phyloP scores from a whole-genome alignment of 2,329 filamentous ascomycete genomes.

The Conoideocrella luteorostrata region DNA sequence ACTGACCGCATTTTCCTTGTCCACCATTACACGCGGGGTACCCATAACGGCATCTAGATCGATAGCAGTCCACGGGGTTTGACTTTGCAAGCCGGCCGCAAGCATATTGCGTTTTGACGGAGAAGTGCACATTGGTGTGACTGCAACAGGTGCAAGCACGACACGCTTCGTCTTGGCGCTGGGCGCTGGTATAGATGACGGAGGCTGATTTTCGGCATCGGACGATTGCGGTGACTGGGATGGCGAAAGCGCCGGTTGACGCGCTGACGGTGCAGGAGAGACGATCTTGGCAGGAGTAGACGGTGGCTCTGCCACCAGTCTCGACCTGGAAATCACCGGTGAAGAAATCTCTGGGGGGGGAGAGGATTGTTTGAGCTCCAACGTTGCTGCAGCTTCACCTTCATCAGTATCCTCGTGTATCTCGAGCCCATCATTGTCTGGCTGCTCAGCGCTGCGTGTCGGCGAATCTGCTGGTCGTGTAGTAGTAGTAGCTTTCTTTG shows the following conservation, averaged over 20 bases:
- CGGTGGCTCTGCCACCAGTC: conserved; percentile 23
- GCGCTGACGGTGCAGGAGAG: conserved; percentile 42
- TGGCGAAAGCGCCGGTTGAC: conserved; percentile 50
- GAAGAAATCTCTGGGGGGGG: background rate
- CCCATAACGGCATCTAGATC: conserved; percentile 70
- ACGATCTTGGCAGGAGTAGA: conserved; percentile 36
- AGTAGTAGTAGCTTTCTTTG: conserved; percentile 13
- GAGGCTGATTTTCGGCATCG: conserved; percentile 73
- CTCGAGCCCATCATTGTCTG: conserved; percentile 10
- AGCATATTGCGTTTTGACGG: conserved; percentile 57
- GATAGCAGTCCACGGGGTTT: conserved; percentile 61
- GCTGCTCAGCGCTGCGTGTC: conserved; percentile 1
- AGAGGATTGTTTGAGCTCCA: background rate
- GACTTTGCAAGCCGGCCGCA: conserved; percentile 47
- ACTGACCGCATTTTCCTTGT: conserved; percentile 47
- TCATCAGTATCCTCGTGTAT: conserved; percentile 2
- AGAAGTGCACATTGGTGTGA: conserved; percentile 46
- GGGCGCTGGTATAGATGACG: conserved; percentile 55
- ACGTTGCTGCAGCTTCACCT: background rate
- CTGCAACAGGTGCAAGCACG: conserved; percentile 37
- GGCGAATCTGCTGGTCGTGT: background rate
- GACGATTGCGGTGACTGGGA: conserved; percentile 69
- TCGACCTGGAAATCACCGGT: conserved; percentile 1
- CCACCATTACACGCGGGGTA: conserved; percentile 32
- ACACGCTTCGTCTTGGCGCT: conserved; percentile 39